Percentiles rank a stretch among this genome's conserved stretches.
Conservation (phyloP, 257 asterid genomes). For the Pogostemon cablin region DNA sequence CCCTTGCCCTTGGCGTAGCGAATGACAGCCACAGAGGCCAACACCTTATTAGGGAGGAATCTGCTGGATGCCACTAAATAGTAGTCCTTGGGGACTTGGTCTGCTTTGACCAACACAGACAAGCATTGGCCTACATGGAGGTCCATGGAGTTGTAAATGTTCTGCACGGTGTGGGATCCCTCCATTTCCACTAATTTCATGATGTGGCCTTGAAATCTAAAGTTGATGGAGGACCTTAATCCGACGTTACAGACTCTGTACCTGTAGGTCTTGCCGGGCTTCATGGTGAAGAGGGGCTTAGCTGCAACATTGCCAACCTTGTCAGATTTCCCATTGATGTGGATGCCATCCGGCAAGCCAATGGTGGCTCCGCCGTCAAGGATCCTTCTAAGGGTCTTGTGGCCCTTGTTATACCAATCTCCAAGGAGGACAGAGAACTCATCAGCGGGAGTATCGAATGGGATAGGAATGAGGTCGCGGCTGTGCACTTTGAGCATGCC, state of each 20-base stretch:
- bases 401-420: slow-evolving; percentile 66
- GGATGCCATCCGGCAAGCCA: slow-evolving; percentile 49
- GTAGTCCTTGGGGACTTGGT: slow-evolving; percentile 54
- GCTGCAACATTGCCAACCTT: slow-evolving; percentile 23
- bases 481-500: slow-evolving; percentile 54
- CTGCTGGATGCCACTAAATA: slow-evolving; percentile 60
- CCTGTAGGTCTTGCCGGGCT: slow-evolving; percentile 52
- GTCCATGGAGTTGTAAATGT: not conserved
- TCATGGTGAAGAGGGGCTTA: slow-evolving; percentile 52
- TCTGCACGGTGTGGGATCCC: slow-evolving; percentile 65
- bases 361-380: not conserved
- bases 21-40: slow-evolving; percentile 46
- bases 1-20: slow-evolving; percentile 43
- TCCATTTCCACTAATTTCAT: slow-evolving; percentile 66
- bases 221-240: slow-evolving; percentile 53
- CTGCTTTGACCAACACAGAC: slow-evolving; percentile 58
- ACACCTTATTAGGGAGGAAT: slow-evolving; percentile 43
- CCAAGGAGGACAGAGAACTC: slow-evolving; percentile 54
- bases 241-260: slow-evolving; percentile 65
- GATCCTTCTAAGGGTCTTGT: slow-evolving; percentile 16
- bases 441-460: slow-evolving; percentile 50
- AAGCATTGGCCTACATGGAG: slow-evolving; percentile 56
- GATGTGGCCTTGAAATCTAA: slow-evolving; percentile 56
- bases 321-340: slow-evolving; percentile 59
- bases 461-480: slow-evolving; percentile 61